Percentiles rank a stretch among this genome's conserved stretches.
phyloP scores from a whole-genome alignment of 1,139 yeast species.

The Torulaspora globosa region DNA sequence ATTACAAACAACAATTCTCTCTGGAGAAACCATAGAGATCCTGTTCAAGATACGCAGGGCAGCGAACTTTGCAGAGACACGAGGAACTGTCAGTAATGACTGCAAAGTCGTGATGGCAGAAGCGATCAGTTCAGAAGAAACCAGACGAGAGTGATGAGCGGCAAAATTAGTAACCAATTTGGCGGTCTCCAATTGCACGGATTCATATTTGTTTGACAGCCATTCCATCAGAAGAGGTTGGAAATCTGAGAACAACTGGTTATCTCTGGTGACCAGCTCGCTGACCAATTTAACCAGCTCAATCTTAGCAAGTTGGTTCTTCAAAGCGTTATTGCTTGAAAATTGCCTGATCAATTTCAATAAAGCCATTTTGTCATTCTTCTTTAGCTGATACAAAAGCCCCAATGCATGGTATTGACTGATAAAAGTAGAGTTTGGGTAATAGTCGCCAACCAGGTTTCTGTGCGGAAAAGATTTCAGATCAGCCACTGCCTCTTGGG shows the following conservation, averaged over 20 bases:
- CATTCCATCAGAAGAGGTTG: conserved; percentile 64
- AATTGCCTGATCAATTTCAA: conserved; percentile 85
- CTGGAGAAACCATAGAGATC: conserved; percentile 79
- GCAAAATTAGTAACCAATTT: conserved; percentile 68
- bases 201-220: conserved; percentile 78
- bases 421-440: conserved; percentile 69
- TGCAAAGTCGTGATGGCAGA: conserved; percentile 69
- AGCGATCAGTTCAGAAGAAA: conserved; percentile 60
- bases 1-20: conserved; percentile 66
- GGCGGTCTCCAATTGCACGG: conserved; percentile 92
- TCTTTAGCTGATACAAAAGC: conserved; percentile 77
- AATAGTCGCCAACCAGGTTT: conserved; percentile 35
- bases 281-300: conserved; percentile 81
- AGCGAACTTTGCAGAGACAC: conserved; percentile 86
- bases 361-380: conserved; percentile 91
- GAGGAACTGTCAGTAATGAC: conserved; percentile 76
- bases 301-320: conserved; percentile 72
- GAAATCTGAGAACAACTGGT: conserved; percentile 40
- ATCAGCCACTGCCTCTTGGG: conserved; percentile 79
- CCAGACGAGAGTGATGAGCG: conserved; percentile 38
- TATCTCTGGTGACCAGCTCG: conserved; percentile 49
- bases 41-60: conserved; percentile 87
- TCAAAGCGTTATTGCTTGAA: conserved; percentile 56
- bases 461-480: conserved; percentile 58
- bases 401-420: conserved; percentile 96